These are phyloP conservation scores for Simplicillium aogashimaense DNA, from an alignment of 2,329 filamentous ascomycete genomes.

Conservation along the genomic window DNA sequence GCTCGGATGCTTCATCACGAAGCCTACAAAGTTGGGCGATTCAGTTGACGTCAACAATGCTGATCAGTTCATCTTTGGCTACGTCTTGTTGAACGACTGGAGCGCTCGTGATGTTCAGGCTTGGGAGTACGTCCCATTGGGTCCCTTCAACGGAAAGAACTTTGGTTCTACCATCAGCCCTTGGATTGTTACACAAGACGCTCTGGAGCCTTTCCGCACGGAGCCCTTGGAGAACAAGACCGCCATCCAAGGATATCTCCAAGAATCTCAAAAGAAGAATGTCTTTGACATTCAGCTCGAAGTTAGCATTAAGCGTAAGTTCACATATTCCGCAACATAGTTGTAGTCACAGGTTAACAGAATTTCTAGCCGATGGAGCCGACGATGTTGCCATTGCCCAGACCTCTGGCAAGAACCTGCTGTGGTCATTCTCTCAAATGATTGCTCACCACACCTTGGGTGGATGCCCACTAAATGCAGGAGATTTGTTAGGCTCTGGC, in stretches of 20 bases:
- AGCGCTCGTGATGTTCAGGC: slow-evolving; percentile 51
- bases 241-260: slow-evolving; percentile 33
- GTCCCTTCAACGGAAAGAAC: slow-evolving; percentile 53
- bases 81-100: slow-evolving; percentile 58
- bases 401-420: slow-evolving; percentile 26
- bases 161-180: slow-evolving; percentile 50
- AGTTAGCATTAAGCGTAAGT: slow-evolving; percentile 28
- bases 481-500: slow-evolving; percentile 56
- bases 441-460: slow-evolving; percentile 64
- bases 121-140: slow-evolving; percentile 51
- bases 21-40: slow-evolving; percentile 54
- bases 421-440: slow-evolving; percentile 73
- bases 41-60: slow-evolving; percentile 58
- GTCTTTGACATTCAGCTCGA: slow-evolving; percentile 26
- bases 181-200: slow-evolving; percentile 53
- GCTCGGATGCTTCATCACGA: slow-evolving; percentile 64
- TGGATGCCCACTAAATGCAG: slow-evolving; percentile 59
- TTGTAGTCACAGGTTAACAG: not conserved
- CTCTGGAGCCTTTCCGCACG: slow-evolving; percentile 27
- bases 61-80: slow-evolving; percentile 61
- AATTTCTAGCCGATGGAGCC: slow-evolving; percentile 4
- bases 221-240: slow-evolving; percentile 20
- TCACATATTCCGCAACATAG: not conserved
- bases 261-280: slow-evolving; percentile 37
- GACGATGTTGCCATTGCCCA: slow-evolving; percentile 4